phyloP scores from a whole-genome alignment of 2,329 filamentous ascomycete species.

The Trichoderma pleuroti region DNA sequence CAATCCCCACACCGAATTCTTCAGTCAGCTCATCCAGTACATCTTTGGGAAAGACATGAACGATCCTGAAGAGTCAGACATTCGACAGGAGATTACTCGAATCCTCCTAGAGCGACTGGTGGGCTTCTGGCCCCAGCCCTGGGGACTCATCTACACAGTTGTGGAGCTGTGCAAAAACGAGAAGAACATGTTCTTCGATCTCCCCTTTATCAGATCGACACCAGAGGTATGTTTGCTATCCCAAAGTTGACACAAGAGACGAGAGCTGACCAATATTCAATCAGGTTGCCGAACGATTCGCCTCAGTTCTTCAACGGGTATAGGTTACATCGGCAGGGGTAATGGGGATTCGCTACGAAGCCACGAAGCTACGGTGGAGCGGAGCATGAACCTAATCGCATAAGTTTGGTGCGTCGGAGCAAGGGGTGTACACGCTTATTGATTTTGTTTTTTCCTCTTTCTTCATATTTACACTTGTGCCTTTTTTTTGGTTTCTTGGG shows the following conservation, averaged over 20 bases:
- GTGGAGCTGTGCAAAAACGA: slow-evolving; percentile 89
- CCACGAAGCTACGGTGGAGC: slow-evolving; percentile 11
- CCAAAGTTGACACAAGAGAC: neutral
- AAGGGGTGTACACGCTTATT: neutral
- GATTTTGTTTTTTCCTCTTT: neutral
- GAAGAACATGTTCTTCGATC: slow-evolving; percentile 85
- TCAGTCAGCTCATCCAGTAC: slow-evolving; percentile 78
- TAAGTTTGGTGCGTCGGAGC: slow-evolving; percentile 6
- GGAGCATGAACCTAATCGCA: neutral
- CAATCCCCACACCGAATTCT: slow-evolving; percentile 88
- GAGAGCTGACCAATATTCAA: neutral
- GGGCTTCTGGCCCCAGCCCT: slow-evolving; percentile 88
- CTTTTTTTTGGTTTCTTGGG: neutral
- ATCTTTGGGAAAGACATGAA: slow-evolving; percentile 74
- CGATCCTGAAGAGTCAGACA: slow-evolving; percentile 72
- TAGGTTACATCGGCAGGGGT: slow-evolving; percentile 22
- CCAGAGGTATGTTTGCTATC: slow-evolving; percentile 64
- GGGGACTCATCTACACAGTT: slow-evolving; percentile 86
- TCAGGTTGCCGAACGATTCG: slow-evolving; percentile 38
- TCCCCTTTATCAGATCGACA: slow-evolving; percentile 85
- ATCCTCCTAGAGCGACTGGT: slow-evolving; percentile 84
- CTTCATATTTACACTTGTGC: neutral
- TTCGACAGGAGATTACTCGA: slow-evolving; percentile 87
- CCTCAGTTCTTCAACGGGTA: slow-evolving; percentile 34
- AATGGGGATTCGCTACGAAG: slow-evolving; percentile 10